phyloP scores from a whole-genome alignment of 1,139 yeast genomes.

The Tardiomyces digboiensis region DNA sequence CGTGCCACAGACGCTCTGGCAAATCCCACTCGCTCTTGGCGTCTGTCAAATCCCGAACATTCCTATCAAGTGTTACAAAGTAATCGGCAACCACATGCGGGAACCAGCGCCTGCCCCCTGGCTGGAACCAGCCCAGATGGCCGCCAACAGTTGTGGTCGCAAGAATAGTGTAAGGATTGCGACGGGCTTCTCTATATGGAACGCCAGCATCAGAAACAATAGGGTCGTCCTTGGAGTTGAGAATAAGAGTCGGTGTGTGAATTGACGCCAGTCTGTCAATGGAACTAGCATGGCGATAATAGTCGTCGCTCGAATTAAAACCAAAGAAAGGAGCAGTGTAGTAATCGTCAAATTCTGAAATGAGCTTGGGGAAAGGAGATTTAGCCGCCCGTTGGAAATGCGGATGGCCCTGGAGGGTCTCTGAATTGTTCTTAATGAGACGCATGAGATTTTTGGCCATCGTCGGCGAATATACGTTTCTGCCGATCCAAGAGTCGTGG shows the following conservation, averaged over 20 bases:
- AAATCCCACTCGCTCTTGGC: not conserved
- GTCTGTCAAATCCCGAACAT: slow-evolving; percentile 18
- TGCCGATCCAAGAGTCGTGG: slow-evolving; percentile 47
- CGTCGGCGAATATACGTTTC: slow-evolving; percentile 50
- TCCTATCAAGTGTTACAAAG: slow-evolving; percentile 42
- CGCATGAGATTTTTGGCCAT: slow-evolving; percentile 58
- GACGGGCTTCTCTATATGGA: slow-evolving; percentile 49
- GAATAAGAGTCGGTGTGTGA: slow-evolving; percentile 55
- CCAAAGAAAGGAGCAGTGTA: slow-evolving; percentile 73
- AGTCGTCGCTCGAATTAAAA: slow-evolving; percentile 57
- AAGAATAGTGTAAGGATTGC: slow-evolving; percentile 62
- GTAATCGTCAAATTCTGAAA: slow-evolving; percentile 57
- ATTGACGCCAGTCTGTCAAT: slow-evolving; percentile 44
- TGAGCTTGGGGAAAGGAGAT: slow-evolving; percentile 26
- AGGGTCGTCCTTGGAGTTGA: slow-evolving; percentile 79
- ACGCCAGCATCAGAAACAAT: slow-evolving; percentile 56
- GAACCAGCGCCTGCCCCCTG: slow-evolving; percentile 66
- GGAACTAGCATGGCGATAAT: slow-evolving; percentile 65
- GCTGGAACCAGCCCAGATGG: slow-evolving; percentile 65
- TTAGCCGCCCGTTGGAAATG: slow-evolving; percentile 25
- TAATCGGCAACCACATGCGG: slow-evolving; percentile 53
- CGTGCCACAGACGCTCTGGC: not conserved
- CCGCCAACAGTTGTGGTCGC: slow-evolving; percentile 78
- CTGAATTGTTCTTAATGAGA: slow-evolving; percentile 51
- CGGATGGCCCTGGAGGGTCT: slow-evolving; percentile 38